phyloP scores from a whole-genome alignment of 2,329 filamentous ascomycete species.

The Boeremia lycopersici region DNA sequence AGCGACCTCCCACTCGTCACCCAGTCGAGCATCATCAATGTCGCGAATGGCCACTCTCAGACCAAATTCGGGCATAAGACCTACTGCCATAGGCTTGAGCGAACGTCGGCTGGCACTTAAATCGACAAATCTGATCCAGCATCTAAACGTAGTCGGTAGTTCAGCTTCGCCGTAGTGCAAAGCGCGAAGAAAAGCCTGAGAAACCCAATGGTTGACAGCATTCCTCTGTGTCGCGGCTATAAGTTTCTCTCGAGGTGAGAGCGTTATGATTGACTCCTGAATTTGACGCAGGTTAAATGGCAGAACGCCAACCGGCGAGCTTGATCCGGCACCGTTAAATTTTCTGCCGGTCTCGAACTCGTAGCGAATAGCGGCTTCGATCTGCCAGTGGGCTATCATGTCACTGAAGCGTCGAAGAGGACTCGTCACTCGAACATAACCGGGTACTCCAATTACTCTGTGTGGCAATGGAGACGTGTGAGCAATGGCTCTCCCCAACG shows the following conservation, averaged over 20 bases:
- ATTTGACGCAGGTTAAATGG: constrained; percentile 59
- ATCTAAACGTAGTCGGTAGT: constrained; percentile 56
- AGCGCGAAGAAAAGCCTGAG: constrained; percentile 62
- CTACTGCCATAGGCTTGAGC: constrained; percentile 11
- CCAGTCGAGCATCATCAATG: constrained; percentile 31
- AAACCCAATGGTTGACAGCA: constrained; percentile 56
- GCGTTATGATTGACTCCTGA: constrained; percentile 55
- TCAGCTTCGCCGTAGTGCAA: constrained; percentile 60
- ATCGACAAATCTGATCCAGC: constrained; percentile 30
- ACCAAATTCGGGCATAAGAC: constrained; percentile 27
- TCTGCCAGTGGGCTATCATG: constrained; percentile 68
- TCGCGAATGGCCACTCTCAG: constrained; percentile 20
- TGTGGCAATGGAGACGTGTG: constrained; percentile 58
- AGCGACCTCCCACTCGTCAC: constrained; percentile 56
- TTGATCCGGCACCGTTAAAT: constrained; percentile 39
- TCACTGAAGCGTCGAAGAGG: constrained; percentile 67
- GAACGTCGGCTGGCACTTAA: constrained; percentile 3
- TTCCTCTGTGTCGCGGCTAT: constrained; percentile 47
- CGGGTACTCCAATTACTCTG: constrained; percentile 56
- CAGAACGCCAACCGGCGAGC: constrained; percentile 51
- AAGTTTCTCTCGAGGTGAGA: constrained; percentile 53
- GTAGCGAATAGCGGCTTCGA: constrained; percentile 64
- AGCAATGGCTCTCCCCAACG: constrained; percentile 51
- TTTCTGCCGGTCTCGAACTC: constrained; percentile 56
- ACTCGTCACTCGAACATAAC: constrained; percentile 65